Evolutionary conservation across 1,284 basidiomycete genomes (phyloP).

Genomic region (Puccinia triticina): DNA sequence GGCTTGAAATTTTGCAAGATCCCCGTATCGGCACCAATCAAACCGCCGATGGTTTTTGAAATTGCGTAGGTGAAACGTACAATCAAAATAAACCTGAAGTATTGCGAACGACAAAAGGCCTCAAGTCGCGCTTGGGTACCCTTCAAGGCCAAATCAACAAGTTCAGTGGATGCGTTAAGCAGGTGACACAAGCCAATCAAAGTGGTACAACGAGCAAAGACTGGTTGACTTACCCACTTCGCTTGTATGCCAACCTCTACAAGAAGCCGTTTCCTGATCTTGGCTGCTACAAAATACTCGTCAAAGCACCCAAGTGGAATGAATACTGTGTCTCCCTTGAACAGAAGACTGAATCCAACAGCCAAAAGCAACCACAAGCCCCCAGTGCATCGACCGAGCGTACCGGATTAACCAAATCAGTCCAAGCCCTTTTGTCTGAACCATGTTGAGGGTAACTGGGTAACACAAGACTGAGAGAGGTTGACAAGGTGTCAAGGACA

Average conservation of each 20-base stretch:
- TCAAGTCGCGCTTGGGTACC: constrained; percentile 10
- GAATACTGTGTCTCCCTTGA: not conserved
- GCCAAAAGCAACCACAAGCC: not conserved
- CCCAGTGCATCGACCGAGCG: not conserved
- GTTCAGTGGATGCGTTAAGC: constrained; percentile 12
- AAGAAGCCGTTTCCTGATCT: not conserved
- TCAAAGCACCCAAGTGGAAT: constrained; percentile 12
- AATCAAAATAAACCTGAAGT: not conserved
- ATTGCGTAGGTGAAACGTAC: not conserved
- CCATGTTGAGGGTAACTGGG: too few species aligned
- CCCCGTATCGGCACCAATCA: too few species aligned
- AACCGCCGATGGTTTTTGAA: not conserved
- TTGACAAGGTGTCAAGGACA: too few species aligned
- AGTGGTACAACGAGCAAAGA: constrained; percentile 1
- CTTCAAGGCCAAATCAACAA: constrained; percentile 13
- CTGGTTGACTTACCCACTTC: not conserved
- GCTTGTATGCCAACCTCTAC: not conserved
- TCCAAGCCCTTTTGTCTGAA: too few species aligned
- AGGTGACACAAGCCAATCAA: not conserved
- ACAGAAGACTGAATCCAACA: not conserved
- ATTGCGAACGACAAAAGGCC: not conserved
- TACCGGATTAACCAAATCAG: too few species aligned
- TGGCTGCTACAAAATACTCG: not conserved
- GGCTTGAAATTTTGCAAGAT: too few species aligned
- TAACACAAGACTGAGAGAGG: too few species aligned